Evolutionary conservation across 805 yeast genomes (phyloP).

Genomic region (Lipomyces oligophaga): DNA sequence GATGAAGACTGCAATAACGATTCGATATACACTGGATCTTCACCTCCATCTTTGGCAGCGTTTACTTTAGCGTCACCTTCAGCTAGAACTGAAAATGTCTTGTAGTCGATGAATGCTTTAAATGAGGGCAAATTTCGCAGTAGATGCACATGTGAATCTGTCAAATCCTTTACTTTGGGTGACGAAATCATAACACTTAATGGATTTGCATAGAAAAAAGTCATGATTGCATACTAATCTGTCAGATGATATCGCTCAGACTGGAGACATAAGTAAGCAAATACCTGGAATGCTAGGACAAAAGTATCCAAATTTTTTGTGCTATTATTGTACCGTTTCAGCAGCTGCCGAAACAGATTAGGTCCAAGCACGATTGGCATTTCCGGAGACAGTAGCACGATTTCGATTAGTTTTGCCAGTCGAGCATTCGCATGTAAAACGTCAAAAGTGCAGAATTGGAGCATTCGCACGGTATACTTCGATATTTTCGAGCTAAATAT

Average conservation of each 20-base stretch:
- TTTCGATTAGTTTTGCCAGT: constrained; percentile 18
- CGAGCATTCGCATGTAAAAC: constrained; percentile 27
- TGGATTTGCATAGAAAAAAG: constrained; percentile 41
- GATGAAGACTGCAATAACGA: background rate
- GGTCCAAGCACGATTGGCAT: constrained; percentile 17
- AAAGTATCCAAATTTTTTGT: constrained; percentile 21
- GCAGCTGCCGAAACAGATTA: constrained; percentile 3
- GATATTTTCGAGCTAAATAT: constrained; percentile 38
- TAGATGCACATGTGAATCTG: constrained; percentile 30
- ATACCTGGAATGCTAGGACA: constrained; percentile 24
- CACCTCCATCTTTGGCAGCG: background rate
- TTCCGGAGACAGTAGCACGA: constrained; percentile 10
- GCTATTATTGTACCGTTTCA: constrained; percentile 8
- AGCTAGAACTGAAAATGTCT: too few species aligned
- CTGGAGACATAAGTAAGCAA: constrained; percentile 24
- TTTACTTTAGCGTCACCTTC: too few species aligned
- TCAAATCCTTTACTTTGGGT: constrained; percentile 2
- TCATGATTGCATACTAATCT: constrained; percentile 35
- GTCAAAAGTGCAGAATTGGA: constrained; percentile 33
- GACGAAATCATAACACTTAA: constrained; percentile 31
- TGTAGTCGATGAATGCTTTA: constrained; percentile 1
- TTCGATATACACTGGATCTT: background rate
- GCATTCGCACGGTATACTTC: constrained; percentile 30
- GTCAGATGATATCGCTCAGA: background rate
- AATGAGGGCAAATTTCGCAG: constrained; percentile 42